These are phyloP conservation scores for Venturia effusa DNA, from an alignment of 2,329 filamentous ascomycete genomes.

Conservation along the genomic window DNA sequence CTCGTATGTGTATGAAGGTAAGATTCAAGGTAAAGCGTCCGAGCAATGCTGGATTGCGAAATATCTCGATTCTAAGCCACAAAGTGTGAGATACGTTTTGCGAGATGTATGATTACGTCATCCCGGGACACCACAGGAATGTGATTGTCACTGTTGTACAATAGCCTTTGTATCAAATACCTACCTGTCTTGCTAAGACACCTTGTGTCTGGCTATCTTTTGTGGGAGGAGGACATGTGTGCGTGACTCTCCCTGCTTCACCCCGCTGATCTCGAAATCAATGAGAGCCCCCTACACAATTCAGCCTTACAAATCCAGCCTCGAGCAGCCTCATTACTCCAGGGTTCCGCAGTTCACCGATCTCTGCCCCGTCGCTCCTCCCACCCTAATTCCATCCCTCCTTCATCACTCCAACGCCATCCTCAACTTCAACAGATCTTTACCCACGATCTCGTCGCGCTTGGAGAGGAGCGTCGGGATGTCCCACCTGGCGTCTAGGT, in stretches of 20 bases:
- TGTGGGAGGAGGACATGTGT: neutral
- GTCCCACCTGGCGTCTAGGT: conserved; percentile 10
- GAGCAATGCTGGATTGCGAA: neutral
- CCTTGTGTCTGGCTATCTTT: neutral
- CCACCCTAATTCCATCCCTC: neutral
- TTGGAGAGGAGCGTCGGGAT: conserved; percentile 4
- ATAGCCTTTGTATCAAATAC: neutral
- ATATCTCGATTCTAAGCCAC: neutral
- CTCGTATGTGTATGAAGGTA: neutral
- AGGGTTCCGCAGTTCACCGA: too few relatives aligned
- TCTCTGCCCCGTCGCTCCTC: neutral
- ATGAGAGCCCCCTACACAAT: too few relatives aligned
- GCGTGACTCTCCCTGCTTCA: neutral
- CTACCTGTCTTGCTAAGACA: neutral
- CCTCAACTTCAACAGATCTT: conserved; percentile 10
- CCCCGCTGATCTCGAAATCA: too few relatives aligned
- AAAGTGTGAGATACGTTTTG: neutral
- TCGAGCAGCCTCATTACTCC: too few relatives aligned
- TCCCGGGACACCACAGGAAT: neutral
- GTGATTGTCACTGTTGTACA: neutral
- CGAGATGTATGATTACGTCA: neutral
- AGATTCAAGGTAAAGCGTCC: conserved; percentile 1
- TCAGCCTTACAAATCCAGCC: too few relatives aligned
- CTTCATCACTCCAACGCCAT: neutral
- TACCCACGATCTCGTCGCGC: neutral